Evolutionary conservation across 1,284 basidiomycete genomes (phyloP), one percentile per base, ranked within the genome.

Genomic region (Singerocomus rubriflavus): DNA sequence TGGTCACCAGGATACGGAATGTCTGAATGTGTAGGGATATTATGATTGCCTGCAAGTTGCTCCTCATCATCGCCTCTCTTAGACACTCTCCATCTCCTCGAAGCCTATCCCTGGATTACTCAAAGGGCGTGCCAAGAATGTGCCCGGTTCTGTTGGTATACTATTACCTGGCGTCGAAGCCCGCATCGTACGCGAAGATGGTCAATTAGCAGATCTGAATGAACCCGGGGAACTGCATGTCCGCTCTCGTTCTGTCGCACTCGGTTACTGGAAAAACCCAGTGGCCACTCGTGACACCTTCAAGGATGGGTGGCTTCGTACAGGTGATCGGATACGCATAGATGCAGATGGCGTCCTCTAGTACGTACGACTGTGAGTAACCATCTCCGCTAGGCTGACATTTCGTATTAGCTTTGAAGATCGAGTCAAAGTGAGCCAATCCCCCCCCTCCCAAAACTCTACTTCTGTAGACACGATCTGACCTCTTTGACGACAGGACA

Each of bases 191-290:
- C 74, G 77, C 2, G 81, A 83, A 27, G 84, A 86, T 53, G 83
- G 82, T 6, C 64, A 69, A 2, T 75, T 84, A 9, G 82, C 79
- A 0, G 74, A 67, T 14, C 51, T 74, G 7, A 73, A 77, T 52
- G 85, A 88, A 61, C 69, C 77, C 0, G 88, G 88, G 0, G 85
- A 91, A 57, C 68, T 91, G 4, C 80, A 76, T 66, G 59, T 89
- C 9, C 72, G 71, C 40, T 78, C 81, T 21, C 64, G 51, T 0
- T 84, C 79, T 56, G 63, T 86, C 40, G 77, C 78, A 0, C 60
- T 80, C 1, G 88, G 88, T 0, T 91, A 91, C 63, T 87, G 78
- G 79, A 77, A 80, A 39, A 84, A 90, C 62, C 76, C 79, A 48
- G 72, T 78, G 53, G 83, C 85, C 0, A 88, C 80, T 11, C 69